Percentiles rank a stretch among this genome's conserved stretches.
These are phyloP conservation scores for Chlamydomonas sphaeroides DNA, from an alignment of 139 green algal species.

Conservation along the genomic window DNA sequence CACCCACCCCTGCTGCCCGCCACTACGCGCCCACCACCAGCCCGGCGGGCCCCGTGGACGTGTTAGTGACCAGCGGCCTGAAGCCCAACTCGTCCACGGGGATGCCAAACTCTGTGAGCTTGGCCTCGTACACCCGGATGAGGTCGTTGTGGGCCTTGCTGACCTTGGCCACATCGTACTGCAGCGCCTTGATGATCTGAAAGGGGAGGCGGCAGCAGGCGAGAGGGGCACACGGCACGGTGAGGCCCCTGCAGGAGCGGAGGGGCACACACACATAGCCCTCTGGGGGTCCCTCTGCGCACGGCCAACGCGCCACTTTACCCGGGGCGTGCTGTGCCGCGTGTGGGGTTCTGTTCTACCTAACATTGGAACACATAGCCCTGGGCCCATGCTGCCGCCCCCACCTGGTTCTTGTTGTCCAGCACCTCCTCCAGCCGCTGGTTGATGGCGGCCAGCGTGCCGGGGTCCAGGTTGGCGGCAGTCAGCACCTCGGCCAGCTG, in stretches of 20 bases:
- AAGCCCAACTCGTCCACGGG: conserved; percentile 87
- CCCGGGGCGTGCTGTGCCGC: too few species aligned
- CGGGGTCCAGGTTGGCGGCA: conserved; percentile 83
- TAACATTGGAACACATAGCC: too few species aligned
- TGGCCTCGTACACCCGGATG: conserved; percentile 88
- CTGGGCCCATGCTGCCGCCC: too few species aligned
- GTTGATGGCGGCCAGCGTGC: conserved; percentile 71
- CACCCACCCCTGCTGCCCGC: too few species aligned
- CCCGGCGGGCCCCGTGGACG: conserved; percentile 74
- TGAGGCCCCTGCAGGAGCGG: too few species aligned
- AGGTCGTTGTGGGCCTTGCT: conserved; percentile 93
- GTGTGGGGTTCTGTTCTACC: too few species aligned
- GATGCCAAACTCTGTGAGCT: conserved; percentile 86
- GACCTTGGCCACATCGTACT: conserved; percentile 86
- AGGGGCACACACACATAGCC: too few species aligned
- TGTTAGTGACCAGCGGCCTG: conserved; percentile 82
- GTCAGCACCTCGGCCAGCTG: conserved; percentile 86
- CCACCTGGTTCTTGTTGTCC: conserved; percentile 78
- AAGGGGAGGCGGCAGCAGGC: too few species aligned
- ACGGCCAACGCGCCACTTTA: too few species aligned
- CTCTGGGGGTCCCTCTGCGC: too few species aligned
- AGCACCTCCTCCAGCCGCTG: conserved; percentile 85
- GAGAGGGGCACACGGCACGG: too few species aligned
- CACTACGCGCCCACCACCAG: conserved; percentile 75
- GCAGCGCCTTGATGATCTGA: conserved; percentile 76